Conservation (phyloP, 768 basidiomycete genomes). For the Galerina marginata region DNA sequence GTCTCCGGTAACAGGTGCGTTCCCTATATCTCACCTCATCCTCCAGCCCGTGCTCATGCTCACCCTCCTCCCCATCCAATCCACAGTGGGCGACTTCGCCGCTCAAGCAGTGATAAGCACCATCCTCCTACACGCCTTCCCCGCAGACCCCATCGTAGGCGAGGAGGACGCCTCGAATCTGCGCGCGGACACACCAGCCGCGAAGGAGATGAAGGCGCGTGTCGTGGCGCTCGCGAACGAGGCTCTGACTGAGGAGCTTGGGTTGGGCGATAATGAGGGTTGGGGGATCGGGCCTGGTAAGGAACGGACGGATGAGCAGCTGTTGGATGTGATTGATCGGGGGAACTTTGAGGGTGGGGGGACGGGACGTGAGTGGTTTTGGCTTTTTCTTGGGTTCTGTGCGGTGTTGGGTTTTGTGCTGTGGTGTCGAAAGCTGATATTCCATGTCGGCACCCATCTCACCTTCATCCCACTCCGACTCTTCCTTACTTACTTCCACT, state of each 20-base stretch:
- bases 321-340: conserved; percentile 87
- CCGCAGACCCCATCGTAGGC: conserved; percentile 86
- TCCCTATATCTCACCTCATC: background rate
- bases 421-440: too few relatives aligned
- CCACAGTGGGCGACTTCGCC: conserved; percentile 87
- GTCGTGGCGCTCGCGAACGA: conserved; percentile 87
- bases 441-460: too few relatives aligned
- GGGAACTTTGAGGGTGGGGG: conserved; percentile 78
- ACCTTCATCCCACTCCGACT: too few relatives aligned
- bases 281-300: conserved; percentile 79
- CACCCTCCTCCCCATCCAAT: background rate
- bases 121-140: conserved; percentile 80
- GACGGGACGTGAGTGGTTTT: conserved; percentile 65
- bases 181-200: conserved; percentile 34
- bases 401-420: too few relatives aligned
- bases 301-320: conserved; percentile 54
- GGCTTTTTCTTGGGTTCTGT: background rate
- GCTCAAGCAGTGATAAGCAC: conserved; percentile 92
- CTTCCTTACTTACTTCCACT: background rate
- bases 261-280: conserved; percentile 57
- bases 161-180: conserved; percentile 93
- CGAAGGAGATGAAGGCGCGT: conserved; percentile 44
- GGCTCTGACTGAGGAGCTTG: conserved; percentile 61
- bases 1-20: conserved; percentile 84
- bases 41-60: too few relatives aligned